Percentiles rank a stretch among this genome's conserved stretches.
Conservation (phyloP, 441 rosid genomes). For the Omphalea diandra region DNA sequence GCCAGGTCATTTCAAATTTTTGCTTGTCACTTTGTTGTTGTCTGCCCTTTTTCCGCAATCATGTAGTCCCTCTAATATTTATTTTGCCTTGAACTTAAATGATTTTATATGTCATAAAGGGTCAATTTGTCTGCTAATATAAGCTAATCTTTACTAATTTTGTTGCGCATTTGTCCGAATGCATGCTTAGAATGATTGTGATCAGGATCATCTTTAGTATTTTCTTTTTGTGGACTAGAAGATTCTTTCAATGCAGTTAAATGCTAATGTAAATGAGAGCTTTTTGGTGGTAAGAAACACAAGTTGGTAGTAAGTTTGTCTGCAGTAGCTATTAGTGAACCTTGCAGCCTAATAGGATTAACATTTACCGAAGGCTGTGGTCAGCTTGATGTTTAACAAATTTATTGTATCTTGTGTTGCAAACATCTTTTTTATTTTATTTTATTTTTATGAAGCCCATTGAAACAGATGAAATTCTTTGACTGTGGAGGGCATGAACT, state of each 20-base stretch:
- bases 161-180: background rate
- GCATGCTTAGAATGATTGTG: background rate
- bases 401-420: background rate
- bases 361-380: background rate
- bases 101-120: background rate
- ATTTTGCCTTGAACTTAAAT: conserved; percentile 6
- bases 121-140: background rate
- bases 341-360: background rate
- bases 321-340: background rate
- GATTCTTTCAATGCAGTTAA: background rate
- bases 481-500: background rate
- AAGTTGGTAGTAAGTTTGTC: background rate
- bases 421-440: background rate
- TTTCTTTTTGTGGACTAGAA: background rate
- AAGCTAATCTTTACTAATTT: background rate
- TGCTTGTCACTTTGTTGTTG: too few relatives aligned
- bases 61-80: too few relatives aligned
- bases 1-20: conserved; percentile 23
- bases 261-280: background rate
- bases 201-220: background rate
- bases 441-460: too few relatives aligned
- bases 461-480: background rate
- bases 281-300: too few relatives aligned
- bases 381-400: background rate
- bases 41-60: background rate